Base-by-base conservation (phyloP, 148 eudicot genomes). In the Persicaria tinctoria region DNA sequence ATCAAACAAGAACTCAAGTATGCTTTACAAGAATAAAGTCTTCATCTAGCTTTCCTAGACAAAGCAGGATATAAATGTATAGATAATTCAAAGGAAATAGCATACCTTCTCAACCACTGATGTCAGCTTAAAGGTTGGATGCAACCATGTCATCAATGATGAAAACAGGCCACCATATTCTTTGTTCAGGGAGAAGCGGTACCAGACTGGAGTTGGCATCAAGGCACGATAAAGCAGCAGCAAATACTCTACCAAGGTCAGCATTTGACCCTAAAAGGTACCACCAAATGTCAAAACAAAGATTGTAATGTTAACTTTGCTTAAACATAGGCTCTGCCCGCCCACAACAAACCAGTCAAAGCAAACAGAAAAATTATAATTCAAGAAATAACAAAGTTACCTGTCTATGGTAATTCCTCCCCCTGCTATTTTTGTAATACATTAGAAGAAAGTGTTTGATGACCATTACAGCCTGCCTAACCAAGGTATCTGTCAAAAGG, bases 171-270 rank as follows among this genome's bases (percentile, higher is more conserved):
- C n/a, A n/a, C n/a, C n/a, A n/a, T n/a, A n/a, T n/a, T n/a, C n/a
- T n/a, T n/a, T n/a, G n/a, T n/a, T n/a, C n/a, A n/a, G n/a, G n/a
- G n/a, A 95, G 86, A 92, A 93, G 76, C 97, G 85, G 79, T 88
- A 91, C 97, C 98, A 93, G 74, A 93, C 98, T 32, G 98, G 93
- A 76, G 97, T 82, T 51, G 98, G 98, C 77, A 95, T 77, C 80
- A 95, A 78, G 44, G 98, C 96, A 79, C 98, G 98, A 81, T 95
- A 95, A 47, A 95, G 80, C 75, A 95, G 85, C 76, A 92, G 74
- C 7, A 89, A 63, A 83, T 95, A 95, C 86, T 95, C 98, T 54
- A 95, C 89, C 78, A 92, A 82, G 74, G 98, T 95, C 73, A 95
- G 83, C 84, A 92, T 87, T 83, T 92, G 98, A 78, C 97, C 98